Evolutionary conservation across 495 filamentous ascomycete species (phyloP).

Genomic region (Podospora bellae-mahoneyi): DNA sequence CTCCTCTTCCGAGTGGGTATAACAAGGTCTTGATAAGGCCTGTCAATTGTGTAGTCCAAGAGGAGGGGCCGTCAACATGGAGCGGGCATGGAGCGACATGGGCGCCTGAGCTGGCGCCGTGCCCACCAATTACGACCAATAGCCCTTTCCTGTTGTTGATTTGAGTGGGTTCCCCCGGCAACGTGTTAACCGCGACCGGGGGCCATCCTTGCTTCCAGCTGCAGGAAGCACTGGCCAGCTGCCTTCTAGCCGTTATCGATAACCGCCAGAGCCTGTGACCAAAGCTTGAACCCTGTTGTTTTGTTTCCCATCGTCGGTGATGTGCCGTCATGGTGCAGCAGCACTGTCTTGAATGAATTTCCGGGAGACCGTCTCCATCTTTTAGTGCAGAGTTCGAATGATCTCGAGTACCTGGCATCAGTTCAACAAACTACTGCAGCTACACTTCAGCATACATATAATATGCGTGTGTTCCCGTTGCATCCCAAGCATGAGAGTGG

Average conservation of each 20-base stretch:
- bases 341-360: not conserved
- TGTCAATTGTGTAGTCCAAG: slow-evolving; percentile 1
- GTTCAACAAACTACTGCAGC: not conserved
- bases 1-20: slow-evolving; percentile 26
- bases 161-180: slow-evolving; percentile 30
- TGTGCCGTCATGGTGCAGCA: not conserved
- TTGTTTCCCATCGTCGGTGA: not conserved
- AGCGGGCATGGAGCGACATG: slow-evolving; percentile 1
- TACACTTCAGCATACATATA: not conserved
- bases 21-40: slow-evolving; percentile 18
- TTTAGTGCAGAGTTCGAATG: not conserved
- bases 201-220: slow-evolving; percentile 8
- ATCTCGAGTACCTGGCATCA: not conserved
- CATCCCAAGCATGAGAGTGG: not conserved
- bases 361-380: not conserved
- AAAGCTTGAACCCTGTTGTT: slow-evolving; percentile 9
- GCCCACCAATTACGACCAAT: slow-evolving; percentile 21
- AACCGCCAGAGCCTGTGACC: not conserved
- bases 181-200: slow-evolving; percentile 26
- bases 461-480: not conserved
- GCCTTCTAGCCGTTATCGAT: slow-evolving; percentile 3
- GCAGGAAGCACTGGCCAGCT: slow-evolving; percentile 7
- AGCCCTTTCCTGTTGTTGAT: slow-evolving; percentile 27
- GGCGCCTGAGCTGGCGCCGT: slow-evolving; percentile 29
- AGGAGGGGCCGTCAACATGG: not conserved